phyloP scores from a whole-genome alignment of 2,329 filamentous ascomycete genomes.

The Helminthosporium solani region DNA sequence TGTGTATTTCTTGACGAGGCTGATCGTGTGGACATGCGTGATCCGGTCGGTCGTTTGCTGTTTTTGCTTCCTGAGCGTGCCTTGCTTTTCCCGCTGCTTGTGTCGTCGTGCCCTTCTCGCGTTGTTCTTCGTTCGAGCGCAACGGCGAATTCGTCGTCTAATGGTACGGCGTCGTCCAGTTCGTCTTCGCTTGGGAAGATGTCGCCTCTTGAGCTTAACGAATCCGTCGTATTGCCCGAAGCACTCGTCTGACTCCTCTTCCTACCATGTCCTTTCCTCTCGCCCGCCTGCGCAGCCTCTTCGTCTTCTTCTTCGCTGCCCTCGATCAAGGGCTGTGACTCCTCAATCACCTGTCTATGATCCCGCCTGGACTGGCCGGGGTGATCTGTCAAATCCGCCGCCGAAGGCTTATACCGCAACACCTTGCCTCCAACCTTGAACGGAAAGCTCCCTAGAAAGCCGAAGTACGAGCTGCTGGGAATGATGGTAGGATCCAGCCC shows the following conservation, averaged over 20 bases:
- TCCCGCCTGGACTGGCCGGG: slow-evolving; percentile 58
- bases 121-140: slow-evolving; percentile 71
- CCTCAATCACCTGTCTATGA: slow-evolving; percentile 59
- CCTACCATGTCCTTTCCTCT: slow-evolving; percentile 47
- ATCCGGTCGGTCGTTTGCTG: slow-evolving; percentile 49
- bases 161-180: slow-evolving; percentile 80
- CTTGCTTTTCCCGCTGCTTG: slow-evolving; percentile 66
- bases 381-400: slow-evolving; percentile 86
- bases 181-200: slow-evolving; percentile 90
- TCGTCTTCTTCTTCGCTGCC: slow-evolving; percentile 52
- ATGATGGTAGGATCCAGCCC: slow-evolving; percentile 80
- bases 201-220: slow-evolving; percentile 82
- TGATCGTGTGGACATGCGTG: slow-evolving; percentile 49
- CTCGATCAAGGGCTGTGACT: slow-evolving; percentile 71
- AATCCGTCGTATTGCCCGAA: slow-evolving; percentile 81
- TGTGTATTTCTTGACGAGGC: slow-evolving; percentile 49
- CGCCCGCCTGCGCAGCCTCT: slow-evolving; percentile 16
- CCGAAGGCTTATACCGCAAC: slow-evolving; percentile 84
- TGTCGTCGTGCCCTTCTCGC: slow-evolving; percentile 61
- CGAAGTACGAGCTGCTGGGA: slow-evolving; percentile 79
- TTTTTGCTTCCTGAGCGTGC: slow-evolving; percentile 42
- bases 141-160: slow-evolving; percentile 91
- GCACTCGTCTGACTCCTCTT: slow-evolving; percentile 76
- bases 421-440: slow-evolving; percentile 79
- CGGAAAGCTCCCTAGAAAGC: slow-evolving; percentile 79